A percentile compares a stretch with the other conserved stretches of the same genome.
phyloP scores from a whole-genome alignment of 305 asterid species.

The Fraxinus platypoda region DNA sequence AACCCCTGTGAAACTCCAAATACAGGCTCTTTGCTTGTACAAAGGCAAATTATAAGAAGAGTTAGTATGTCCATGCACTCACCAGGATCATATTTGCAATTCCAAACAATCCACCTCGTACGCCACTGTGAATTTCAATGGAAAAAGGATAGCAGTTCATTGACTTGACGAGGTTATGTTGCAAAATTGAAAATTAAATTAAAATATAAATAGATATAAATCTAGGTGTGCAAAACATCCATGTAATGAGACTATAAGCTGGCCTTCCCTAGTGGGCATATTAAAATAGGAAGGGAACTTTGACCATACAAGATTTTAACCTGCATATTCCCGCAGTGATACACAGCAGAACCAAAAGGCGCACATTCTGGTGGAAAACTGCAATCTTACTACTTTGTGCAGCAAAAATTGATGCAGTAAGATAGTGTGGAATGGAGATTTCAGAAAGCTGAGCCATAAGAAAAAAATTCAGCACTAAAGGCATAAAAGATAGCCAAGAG shows the following conservation, averaged over 20 bases:
- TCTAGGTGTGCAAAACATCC: slow-evolving; percentile 6
- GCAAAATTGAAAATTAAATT: slow-evolving; percentile 2
- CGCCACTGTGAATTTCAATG: slow-evolving; percentile 59
- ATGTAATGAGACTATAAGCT: not conserved
- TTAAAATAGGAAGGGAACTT: slow-evolving; percentile 45
- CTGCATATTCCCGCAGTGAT: slow-evolving; percentile 85
- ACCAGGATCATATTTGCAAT: slow-evolving; percentile 96
- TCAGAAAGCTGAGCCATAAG: slow-evolving; percentile 65
- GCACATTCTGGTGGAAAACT: slow-evolving; percentile 71
- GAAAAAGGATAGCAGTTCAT: slow-evolving; percentile 31
- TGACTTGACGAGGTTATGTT: slow-evolving; percentile 5
- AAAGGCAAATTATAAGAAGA: slow-evolving; percentile 9
- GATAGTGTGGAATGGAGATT: slow-evolving; percentile 81
- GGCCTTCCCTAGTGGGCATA: slow-evolving; percentile 9
- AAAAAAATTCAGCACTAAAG: slow-evolving; percentile 23
- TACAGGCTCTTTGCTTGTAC: not conserved
- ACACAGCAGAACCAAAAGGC: slow-evolving; percentile 62
- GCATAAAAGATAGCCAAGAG: not conserved
- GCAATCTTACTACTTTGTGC: slow-evolving; percentile 71
- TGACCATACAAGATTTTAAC: slow-evolving; percentile 71
- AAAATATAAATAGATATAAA: slow-evolving; percentile 3
- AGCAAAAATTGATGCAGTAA: slow-evolving; percentile 89
- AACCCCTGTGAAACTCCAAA: not conserved
- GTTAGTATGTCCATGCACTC: slow-evolving; percentile 35
- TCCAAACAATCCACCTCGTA: slow-evolving; percentile 84